phyloP scores from a whole-genome alignment of 768 basidiomycete species.

The Cytidiella melzeri region DNA sequence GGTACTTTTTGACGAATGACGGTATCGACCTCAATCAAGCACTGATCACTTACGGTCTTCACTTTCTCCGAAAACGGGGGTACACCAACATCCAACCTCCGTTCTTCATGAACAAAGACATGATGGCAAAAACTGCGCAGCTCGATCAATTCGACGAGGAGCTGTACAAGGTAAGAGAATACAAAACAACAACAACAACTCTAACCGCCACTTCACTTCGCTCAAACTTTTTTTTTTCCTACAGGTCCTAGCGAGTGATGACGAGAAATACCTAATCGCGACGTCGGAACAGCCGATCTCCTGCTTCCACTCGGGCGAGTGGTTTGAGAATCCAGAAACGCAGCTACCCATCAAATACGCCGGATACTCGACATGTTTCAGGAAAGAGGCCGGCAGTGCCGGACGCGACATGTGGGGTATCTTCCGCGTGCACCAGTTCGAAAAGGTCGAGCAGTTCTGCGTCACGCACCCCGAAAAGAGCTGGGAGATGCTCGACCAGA shows the following conservation, averaged over 20 bases:
- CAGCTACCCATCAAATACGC: constrained; percentile 92
- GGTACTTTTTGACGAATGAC: constrained; percentile 93
- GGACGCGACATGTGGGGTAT: constrained; percentile 99
- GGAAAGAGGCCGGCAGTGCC: constrained; percentile 96
- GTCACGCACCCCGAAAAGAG: constrained; percentile 93
- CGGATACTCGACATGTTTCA: constrained; percentile 93
- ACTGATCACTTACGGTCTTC: constrained; percentile 87
- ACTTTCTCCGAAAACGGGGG: constrained; percentile 75
- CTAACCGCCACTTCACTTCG: background rate
- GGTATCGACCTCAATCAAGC: constrained; percentile 98
- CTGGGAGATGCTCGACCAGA: constrained; percentile 88
- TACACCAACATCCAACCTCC: constrained; percentile 97
- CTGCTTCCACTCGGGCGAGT: constrained; percentile 91
- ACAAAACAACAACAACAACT: constrained; percentile 11
- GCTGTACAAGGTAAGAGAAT: constrained; percentile 90
- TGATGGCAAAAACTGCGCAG: constrained; percentile 97
- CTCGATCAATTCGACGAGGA: constrained; percentile 98
- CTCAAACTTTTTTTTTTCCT: background rate
- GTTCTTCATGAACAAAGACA: constrained; percentile 97
- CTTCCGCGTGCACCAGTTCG: constrained; percentile 99
- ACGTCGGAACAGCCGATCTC: constrained; percentile 99
- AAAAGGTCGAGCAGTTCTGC: constrained; percentile 97
- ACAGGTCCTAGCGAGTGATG: constrained; percentile 80
- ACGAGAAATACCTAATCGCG: constrained; percentile 98
- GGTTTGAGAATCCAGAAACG: constrained; percentile 89